Conservation (phyloP, 345 rosid species). For the Boechera divaricarpa region DNA sequence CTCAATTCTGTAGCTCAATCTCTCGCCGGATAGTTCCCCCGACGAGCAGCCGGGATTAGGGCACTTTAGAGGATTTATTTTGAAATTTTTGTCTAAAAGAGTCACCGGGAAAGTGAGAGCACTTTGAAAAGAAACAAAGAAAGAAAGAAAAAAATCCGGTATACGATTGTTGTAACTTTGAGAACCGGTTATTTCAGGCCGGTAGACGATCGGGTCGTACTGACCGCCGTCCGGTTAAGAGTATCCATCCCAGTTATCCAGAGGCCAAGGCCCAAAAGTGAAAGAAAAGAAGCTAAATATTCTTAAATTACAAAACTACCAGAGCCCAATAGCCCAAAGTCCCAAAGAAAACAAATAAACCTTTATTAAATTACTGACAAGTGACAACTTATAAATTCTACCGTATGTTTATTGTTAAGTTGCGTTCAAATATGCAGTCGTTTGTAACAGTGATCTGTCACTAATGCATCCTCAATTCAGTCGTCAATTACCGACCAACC, state of each 20-base stretch:
- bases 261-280: constrained; percentile 1
- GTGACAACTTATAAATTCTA: too few relatives aligned
- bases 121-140: constrained; percentile 22
- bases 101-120: constrained; percentile 43
- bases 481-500: background rate
- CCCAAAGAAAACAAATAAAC: too few relatives aligned
- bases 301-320: too few relatives aligned
- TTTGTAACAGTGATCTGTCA: background rate
- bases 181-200: constrained; percentile 29
- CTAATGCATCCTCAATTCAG: background rate
- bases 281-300: background rate
- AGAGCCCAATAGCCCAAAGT: too few relatives aligned
- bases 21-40: constrained; percentile 36
- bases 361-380: too few relatives aligned
- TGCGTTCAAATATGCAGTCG: too few relatives aligned
- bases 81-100: constrained; percentile 18
- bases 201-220: constrained; percentile 3
- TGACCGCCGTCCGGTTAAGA: background rate
- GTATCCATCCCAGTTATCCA: background rate
- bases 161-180: background rate
- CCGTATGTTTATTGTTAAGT: too few relatives aligned
- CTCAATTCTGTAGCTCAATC: constrained; percentile 12
- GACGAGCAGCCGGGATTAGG: constrained; percentile 40
- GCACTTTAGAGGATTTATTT: constrained; percentile 18
- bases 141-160: background rate